Evolutionary conservation across 1,284 basidiomycete genomes (phyloP), one percentile per base, ranked within the genome.

Genomic region (Boletus semigastroideus): DNA sequence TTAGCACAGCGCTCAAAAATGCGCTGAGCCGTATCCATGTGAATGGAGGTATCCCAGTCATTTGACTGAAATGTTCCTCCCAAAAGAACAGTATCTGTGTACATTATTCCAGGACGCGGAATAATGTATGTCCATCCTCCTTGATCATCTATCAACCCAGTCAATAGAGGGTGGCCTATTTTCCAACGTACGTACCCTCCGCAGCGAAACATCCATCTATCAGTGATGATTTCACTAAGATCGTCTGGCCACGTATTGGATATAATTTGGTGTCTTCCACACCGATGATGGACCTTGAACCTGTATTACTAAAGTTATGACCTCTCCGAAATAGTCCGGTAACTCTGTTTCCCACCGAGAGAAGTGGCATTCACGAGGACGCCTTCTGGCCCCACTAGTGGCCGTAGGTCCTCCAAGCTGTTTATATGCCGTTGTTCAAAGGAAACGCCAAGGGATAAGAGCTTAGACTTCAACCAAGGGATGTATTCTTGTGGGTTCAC

Each of bases 241-340:
- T 79, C 0, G 84, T 80, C 67, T 90, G 88, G 1, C 88, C 88
- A n/a, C 84, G 76, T 53, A 87, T 82, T 5, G 88, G 87, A 60
- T 77, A 78, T 22, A 86, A 74, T 16, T 65, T 66, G 40, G 63
- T 60, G 59, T 86, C 82, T 49, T 83, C 74, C 10, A 89, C 80
- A 9, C 84, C 86, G n/a, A 83, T 70, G 33, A 87, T 72, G 4
- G 78, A 78, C 27, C 72, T 70, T 2, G 83, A 76, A 20, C 84
- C 83, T 80, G 43, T 34, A 37, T 36, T 22, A 11, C 30, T 17
- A 37, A n/a, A 36, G 19, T 36, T 17, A 44, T 49, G 25, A 52
- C 17, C 7, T 16, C 42, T 40, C 2, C 2, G 31, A 34, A 17
- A 42, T 45, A 31, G 47, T 36, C 14, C 17, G 3, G 16, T 13